A percentile compares a stretch with the other conserved stretches of the same genome.
Conservation (phyloP, 345 rosid species). For the Combretum micranthum region DNA sequence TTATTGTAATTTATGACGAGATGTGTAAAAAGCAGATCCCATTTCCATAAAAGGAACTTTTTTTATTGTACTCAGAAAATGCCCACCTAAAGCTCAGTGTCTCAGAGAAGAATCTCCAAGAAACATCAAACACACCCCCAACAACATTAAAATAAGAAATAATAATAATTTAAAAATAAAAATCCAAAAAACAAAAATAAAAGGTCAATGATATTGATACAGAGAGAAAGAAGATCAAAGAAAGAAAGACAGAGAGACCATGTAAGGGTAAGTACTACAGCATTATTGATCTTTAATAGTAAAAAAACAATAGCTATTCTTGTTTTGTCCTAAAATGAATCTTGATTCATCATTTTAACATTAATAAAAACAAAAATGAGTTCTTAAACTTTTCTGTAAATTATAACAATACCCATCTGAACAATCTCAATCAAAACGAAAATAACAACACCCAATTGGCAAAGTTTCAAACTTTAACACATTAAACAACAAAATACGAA, state of each 20-base stretch:
- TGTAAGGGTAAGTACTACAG: background rate
- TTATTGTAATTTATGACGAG: slow-evolving; percentile 30
- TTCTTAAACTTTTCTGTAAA: no score
- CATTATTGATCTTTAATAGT: slow-evolving; percentile 8
- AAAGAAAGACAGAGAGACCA: no score
- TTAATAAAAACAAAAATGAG: no score
- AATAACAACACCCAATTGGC: no score
- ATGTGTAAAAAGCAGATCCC: slow-evolving; percentile 52
- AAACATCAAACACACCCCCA: no score
- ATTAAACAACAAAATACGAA: no score
- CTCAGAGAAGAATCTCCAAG: slow-evolving; percentile 16
- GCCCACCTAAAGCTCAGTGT: slow-evolving; percentile 39
- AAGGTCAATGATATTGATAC: slow-evolving; percentile 8
- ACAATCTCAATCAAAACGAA: no score
- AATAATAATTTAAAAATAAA: background rate
- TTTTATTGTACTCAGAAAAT: slow-evolving; percentile 40
- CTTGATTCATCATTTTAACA: no score
- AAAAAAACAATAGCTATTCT: background rate
- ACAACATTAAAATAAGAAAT: no score
- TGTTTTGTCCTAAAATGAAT: background rate
- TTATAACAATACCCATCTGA: no score
- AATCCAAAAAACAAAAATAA: background rate
- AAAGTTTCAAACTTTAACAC: no score
- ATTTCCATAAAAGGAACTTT: slow-evolving; percentile 49
- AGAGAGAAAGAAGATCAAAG: slow-evolving; percentile 1